Base-by-base conservation (phyloP, 768 basidiomycete species). In the Phylloporus scabripes region DNA sequence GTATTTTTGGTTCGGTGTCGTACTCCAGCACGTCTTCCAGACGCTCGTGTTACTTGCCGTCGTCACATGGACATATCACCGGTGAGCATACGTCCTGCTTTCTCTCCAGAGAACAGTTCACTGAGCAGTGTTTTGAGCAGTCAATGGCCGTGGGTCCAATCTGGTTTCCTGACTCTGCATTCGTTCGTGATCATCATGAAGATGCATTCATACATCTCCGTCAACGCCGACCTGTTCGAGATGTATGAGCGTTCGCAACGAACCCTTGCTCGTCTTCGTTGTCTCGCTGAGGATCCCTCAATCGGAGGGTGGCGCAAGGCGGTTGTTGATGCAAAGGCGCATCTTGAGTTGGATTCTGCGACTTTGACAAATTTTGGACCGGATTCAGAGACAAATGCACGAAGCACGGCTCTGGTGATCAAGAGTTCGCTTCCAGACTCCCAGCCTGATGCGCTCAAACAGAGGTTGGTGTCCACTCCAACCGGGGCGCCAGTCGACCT, bases 141-240 rank as follows among this genome's bases (percentile, higher is more conserved):
- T 44, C 78, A 92, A 59, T 97, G 94, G 94, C 92, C 92, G 31
- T 97, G 94, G 94, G 94, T 97, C 5, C 94, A 97, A 63, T 89
- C 87, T 5, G 92, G 91, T 6, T 94, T 87, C 66, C 71, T 93
- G 42, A 94, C 87, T 1, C 67, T 92, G 42, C 94, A 97, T 63
- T 82, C 87, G 8, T 72, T 98, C 18, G 89, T 85, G 51, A 84
- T 93, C 83, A 79, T 92, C 58, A 93, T 93, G 91, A 90, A 96
- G 70, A 85, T 95, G 76, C 94, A 99, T 66, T 96, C 92, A 5
- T 99, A 97, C 68, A 80, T 88, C 65, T 78, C 84, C 18, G 79
- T 86, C 37, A 97, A 97, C 61, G 92, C 95, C 5, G 82, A 89
- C 57, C 80, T 96, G 18, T 79, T 86, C 51, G 64, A 68, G 7